Conservation (phyloP, 1,284 basidiomycete genomes). For the Rhodotorula sp. region DNA sequence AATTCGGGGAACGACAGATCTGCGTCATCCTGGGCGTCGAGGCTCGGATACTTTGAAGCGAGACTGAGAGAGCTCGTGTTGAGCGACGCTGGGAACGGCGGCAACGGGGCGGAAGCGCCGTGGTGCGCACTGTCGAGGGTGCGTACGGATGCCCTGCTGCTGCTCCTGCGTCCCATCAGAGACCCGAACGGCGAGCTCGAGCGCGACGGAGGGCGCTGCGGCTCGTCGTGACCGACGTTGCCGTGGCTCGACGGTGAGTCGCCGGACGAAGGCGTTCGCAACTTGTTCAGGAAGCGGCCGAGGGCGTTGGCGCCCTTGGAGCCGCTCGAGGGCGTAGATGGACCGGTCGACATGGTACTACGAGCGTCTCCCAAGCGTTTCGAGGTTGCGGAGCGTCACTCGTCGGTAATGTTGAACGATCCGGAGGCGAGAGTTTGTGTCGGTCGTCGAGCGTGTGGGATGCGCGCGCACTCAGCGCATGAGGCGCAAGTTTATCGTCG, state of each 20-base stretch:
- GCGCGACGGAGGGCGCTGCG: neutral
- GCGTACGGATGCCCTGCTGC: conserved; percentile 17
- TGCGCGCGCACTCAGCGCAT: no score
- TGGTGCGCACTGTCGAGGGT: neutral
- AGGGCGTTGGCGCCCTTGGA: conserved; percentile 19
- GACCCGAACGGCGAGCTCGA: conserved; percentile 21
- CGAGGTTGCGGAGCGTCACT: neutral
- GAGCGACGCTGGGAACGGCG: conserved; percentile 6
- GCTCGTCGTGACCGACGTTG: neutral
- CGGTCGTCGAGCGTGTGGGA: no score
- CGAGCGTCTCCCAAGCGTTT: no score
- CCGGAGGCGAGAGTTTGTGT: no score
- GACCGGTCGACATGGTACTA: neutral
- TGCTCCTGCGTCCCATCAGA: conserved; percentile 6
- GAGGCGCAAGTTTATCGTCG: no score
- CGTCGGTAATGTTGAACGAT: conserved; percentile 3
- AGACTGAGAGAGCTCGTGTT: conserved; percentile 7
- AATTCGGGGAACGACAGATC: conserved; percentile 22
- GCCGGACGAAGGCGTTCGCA: conserved; percentile 21
- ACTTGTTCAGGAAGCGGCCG: conserved; percentile 33
- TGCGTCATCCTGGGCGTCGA: conserved; percentile 15
- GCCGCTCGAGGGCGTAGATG: conserved; percentile 21
- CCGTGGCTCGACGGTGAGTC: neutral
- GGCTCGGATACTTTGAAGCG: neutral
- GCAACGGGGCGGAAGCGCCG: neutral